Base-by-base conservation (phyloP, 176 grass and related monocot species). In the Guadua angustifolia region DNA sequence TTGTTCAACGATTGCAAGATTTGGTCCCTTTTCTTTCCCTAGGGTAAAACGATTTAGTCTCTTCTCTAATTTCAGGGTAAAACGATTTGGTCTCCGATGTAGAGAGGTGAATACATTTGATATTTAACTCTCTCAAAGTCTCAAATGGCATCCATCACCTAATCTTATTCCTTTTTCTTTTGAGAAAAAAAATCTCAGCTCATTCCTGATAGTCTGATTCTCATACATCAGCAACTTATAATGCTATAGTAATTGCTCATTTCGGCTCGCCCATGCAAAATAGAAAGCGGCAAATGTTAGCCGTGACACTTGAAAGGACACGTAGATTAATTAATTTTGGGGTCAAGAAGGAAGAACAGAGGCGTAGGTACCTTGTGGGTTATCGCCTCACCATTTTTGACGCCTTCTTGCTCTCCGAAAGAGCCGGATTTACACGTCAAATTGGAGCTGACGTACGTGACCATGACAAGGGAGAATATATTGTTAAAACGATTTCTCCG, bases 401-500 rank as follows among this genome's bases (percentile, higher is more conserved):
- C 69, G 84, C 0, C 84, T 74, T 90, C 84, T 83, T 53, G 84
- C 43, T 74, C 22, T n/a, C 51, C 40, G 25, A 62, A 79, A 74
- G 44, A 62, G 80, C 61, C 84, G 71, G 7, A 22, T 72, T 57
- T 29, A 38, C 64, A 0, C 9, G 64, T 61, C 52, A 43, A 67
- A 7, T 0, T 13, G 6, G 13, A 26, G 25, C 73, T 47, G 66
- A 73, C 39, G 45, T 81, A 38, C 35, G 3, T 73, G 57, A 66
- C 16, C 35, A 64, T 4, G 78, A 89, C 74, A 6, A 72, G 1
- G 35, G 46, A 22, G 36, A 36, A 43, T 9, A 55, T 21, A 12
- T 49, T 72, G 73, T 49, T 78, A 42, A 42, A 42, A 42, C 6
- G 1, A 42, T 35, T 39, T 32, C 9, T 42, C 47, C 19, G 43